Percentiles rank a stretch among this genome's conserved stretches.
Conservation (phyloP, 352 stramenopile species). For the Globisporangium acanthophoron region DNA sequence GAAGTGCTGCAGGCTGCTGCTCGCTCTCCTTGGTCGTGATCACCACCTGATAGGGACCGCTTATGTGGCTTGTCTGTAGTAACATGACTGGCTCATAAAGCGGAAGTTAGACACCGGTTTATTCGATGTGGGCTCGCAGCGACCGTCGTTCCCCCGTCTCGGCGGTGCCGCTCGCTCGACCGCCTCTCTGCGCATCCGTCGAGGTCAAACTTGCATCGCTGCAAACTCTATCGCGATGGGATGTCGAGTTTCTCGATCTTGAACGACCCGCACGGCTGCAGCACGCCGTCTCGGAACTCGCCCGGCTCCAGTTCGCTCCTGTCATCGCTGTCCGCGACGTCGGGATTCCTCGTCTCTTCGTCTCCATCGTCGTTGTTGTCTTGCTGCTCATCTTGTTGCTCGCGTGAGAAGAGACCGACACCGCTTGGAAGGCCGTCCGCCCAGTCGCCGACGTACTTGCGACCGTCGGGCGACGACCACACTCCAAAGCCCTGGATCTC, state of each 20-base stretch:
- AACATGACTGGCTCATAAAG: constrained; percentile 19
- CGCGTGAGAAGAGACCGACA: constrained; percentile 41
- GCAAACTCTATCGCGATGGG: constrained; percentile 13
- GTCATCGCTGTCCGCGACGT: neutral
- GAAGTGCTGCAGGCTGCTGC: constrained; percentile 5
- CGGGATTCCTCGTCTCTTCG: neutral
- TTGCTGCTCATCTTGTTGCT: constrained; percentile 21
- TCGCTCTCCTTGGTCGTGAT: constrained; percentile 51
- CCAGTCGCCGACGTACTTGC: constrained; percentile 56
- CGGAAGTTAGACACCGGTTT: constrained; percentile 70
- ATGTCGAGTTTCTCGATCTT: constrained; percentile 30
- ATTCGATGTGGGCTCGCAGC: constrained; percentile 13
- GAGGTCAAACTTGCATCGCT: neutral
- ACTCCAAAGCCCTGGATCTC: constrained; percentile 58
- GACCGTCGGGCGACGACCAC: constrained; percentile 40
- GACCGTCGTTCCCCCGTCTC: too few species aligned
- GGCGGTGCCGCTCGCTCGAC: too few species aligned
- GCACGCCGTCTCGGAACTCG: constrained; percentile 36
- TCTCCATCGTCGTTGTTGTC: constrained; percentile 8
- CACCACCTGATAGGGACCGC: constrained; percentile 56
- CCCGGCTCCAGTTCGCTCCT: constrained; percentile 21
- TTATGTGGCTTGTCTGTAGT: constrained; percentile 19
- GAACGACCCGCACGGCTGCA: constrained; percentile 41
- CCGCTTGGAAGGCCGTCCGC: constrained; percentile 42
- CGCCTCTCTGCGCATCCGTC: neutral